These are phyloP conservation scores for Ehretia macrophylla DNA, from an alignment of 257 asterid genomes.

Conservation along the genomic window DNA sequence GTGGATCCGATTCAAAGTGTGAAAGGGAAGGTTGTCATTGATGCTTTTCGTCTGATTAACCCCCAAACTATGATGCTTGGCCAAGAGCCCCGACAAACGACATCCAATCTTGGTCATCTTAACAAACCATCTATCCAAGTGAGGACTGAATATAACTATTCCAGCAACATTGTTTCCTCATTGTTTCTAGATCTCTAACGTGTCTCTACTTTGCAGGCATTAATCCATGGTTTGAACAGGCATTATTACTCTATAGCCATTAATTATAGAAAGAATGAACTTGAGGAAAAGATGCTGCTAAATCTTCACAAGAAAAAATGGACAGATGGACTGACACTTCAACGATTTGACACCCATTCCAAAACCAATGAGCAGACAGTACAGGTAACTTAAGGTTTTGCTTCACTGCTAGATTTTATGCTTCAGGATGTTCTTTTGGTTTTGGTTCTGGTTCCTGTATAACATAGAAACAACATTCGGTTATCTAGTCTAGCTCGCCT, in stretches of 20 bases:
- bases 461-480: neutral
- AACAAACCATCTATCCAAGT: slow-evolving; percentile 98
- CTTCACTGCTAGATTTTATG: neutral
- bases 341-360: slow-evolving; percentile 87
- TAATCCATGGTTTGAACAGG: slow-evolving; percentile 92
- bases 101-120: slow-evolving; percentile 94
- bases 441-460: neutral
- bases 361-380: slow-evolving; percentile 96
- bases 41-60: slow-evolving; percentile 88
- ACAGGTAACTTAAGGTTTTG: slow-evolving; percentile 40
- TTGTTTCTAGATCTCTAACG: neutral
- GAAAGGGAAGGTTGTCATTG: slow-evolving; percentile 99
- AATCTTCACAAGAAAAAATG: slow-evolving; percentile 96
- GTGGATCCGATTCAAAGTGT: slow-evolving; percentile 99
- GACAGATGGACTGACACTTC: slow-evolving; percentile 89
- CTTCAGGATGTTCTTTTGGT: neutral
- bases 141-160: slow-evolving; percentile 5
- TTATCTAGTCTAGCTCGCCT: too few species aligned
- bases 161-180: neutral
- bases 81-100: slow-evolving; percentile 98
- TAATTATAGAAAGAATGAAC: slow-evolving; percentile 93
- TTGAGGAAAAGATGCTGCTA: slow-evolving; percentile 95
- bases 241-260: slow-evolving; percentile 97
- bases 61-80: slow-evolving; percentile 99
- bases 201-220: slow-evolving; percentile 47